A percentile compares a stretch with the other conserved stretches of the same genome.
These are phyloP conservation scores for Syncephalastrum contaminatum DNA, from an alignment of 371 early-diverging fungal species.

Conservation along the genomic window DNA sequence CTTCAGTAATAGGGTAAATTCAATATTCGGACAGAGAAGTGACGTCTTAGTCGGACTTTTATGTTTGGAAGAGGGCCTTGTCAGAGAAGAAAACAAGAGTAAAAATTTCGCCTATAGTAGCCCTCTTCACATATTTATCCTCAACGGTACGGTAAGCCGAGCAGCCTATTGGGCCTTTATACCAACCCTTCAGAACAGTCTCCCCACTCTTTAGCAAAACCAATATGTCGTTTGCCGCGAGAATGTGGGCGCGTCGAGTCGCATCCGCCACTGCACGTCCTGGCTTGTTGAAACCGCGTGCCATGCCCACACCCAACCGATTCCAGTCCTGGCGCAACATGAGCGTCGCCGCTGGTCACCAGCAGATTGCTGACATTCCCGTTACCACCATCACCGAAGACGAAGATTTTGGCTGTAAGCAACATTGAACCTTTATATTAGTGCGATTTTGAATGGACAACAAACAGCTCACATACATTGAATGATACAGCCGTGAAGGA, in stretches of 20 bases:
- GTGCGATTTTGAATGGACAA: conserved; percentile 1
- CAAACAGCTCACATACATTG: conserved; percentile 1
- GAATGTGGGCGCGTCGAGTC: conserved; percentile 48
- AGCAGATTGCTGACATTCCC: conserved; percentile 21
- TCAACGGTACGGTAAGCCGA: too few species aligned
- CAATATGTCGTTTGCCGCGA: conserved; percentile 46
- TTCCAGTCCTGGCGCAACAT: conserved; percentile 36
- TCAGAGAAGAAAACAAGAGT: too few species aligned
- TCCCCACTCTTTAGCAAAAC: conserved; percentile 24
- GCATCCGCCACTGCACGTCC: conserved; percentile 32
- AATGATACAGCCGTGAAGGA: conserved; percentile 34
- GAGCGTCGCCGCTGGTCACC: conserved; percentile 33
- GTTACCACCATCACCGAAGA: conserved; percentile 49
- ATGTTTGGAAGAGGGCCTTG: too few species aligned
- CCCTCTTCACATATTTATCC: too few species aligned
- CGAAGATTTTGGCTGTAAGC: conserved; percentile 41
- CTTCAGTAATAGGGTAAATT: too few species aligned
- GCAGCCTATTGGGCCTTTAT: neutral
- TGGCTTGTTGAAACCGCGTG: conserved; percentile 11
- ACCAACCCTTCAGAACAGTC: conserved; percentile 4
- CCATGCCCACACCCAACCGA: conserved; percentile 19
- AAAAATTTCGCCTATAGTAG: too few species aligned
- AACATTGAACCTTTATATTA: neutral
- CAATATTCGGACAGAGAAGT: too few species aligned
- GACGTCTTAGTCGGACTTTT: too few species aligned